Conservation (phyloP, 331 rosid species). For the Erythrophleum ivorense region DNA sequence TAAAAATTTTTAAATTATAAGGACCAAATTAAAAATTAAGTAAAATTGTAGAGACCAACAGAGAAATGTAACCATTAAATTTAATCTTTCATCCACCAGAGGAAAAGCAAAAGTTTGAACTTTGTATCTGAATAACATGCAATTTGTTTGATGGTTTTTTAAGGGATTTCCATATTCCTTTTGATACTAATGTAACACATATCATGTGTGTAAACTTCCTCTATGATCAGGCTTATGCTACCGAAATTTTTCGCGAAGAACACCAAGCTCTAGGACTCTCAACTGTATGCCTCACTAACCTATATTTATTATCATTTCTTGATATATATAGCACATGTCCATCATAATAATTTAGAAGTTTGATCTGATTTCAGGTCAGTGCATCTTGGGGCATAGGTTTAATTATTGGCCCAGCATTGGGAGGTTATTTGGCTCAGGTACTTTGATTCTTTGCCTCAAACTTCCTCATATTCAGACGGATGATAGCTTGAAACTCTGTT, state of each 20-base stretch:
- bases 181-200: neutral
- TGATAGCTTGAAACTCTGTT: neutral
- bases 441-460: constrained; percentile 3
- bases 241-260: constrained; percentile 70
- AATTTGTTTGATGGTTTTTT: neutral
- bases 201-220: constrained; percentile 26
- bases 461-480: neutral
- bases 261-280: constrained; percentile 81
- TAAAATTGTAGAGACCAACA: too few relatives aligned
- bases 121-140: neutral
- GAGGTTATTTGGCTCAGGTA: constrained; percentile 92
- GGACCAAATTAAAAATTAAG: too few relatives aligned
- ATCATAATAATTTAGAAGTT: constrained; percentile 19
- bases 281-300: constrained; percentile 54
- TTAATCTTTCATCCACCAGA: constrained; percentile 21
- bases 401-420: constrained; percentile 86
- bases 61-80: neutral
- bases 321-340: neutral
- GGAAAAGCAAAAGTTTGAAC: neutral
- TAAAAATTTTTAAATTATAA: too few relatives aligned
- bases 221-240: constrained; percentile 74
- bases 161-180: neutral
- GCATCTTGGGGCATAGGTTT: constrained; percentile 81
- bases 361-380: constrained; percentile 60
- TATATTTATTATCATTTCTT: constrained; percentile 2